Base-by-base conservation (phyloP, 176 grass and related monocot genomes). In the Zoysia japonica region DNA sequence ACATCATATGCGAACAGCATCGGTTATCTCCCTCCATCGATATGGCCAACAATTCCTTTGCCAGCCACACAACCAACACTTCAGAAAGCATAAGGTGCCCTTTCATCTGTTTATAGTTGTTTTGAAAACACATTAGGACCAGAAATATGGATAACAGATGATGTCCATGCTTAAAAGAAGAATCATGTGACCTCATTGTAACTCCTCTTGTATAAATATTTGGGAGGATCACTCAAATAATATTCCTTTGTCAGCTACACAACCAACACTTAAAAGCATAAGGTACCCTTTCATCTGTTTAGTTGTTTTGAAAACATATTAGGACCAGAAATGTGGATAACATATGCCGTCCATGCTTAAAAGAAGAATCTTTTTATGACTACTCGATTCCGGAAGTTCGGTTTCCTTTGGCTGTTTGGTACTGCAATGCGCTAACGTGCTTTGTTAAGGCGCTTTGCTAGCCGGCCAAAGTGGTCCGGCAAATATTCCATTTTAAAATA, bases 391-490 rank as follows among this genome's bases (percentile, higher is more conserved):
- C 72, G 10, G 59, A 72, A 5, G 72, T 65, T 65, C 10, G 15
- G 10, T 84, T 60, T 76, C 11, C 6, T 54, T 80, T 75, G 55
- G 7, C 43, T 50, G 44, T 88, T 68, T 71, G 55, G 47, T 28
- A 55, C 53, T 80, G 39, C 47, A 80, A 84, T 41, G 47, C 76
- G 66, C 38, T 72, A 43, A 85, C 41, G 65, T 67, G 28, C 28
- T 28, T 28, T 28, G 60, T 66, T 17, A 59, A 77, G 42, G 20
- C 14, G 64, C 77, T 41, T 70, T 70, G 43, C 14, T 44, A 36
- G 82, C 77, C 61, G 11, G 72, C 72, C 20, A 55, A 28, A 72
- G 77, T 81, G 42, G 67, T 55, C 57, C 82, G 20, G 16, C 66
- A 82, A 80, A 82, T 52, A 78, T 28, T 28, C 28, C 28, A 28